Percentiles rank a stretch among this genome's conserved stretches.
Evolutionary conservation across 2,329 filamentous ascomycete species (phyloP).

Genomic region (Fusarium sp.): DNA sequence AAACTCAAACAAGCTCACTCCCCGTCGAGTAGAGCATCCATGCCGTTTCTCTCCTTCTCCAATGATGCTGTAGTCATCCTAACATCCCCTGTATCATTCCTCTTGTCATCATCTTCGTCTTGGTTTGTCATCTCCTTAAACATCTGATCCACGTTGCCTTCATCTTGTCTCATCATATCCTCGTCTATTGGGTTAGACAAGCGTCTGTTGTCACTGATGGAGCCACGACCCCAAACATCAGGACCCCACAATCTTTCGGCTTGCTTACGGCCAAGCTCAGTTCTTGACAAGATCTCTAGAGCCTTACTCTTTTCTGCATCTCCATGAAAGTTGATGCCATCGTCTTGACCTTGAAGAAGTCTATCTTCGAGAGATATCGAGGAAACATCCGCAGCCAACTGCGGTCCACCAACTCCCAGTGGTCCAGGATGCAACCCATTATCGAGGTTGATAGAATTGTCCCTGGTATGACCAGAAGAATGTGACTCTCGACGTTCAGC

Average conservation of each 20-base stretch:
- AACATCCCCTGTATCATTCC: constrained; percentile 49
- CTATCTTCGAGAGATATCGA: constrained; percentile 62
- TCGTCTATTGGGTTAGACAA: constrained; percentile 46
- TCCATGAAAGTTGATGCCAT: constrained; percentile 58
- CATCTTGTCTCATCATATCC: constrained; percentile 53
- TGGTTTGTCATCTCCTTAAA: constrained; percentile 67
- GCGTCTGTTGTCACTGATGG: constrained; percentile 42
- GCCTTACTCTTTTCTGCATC: constrained; percentile 62
- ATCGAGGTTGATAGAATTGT: constrained; percentile 56
- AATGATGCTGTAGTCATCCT: constrained; percentile 56
- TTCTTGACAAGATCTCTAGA: constrained; percentile 63
- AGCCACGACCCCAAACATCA: constrained; percentile 58
- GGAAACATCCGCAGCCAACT: constrained; percentile 54
- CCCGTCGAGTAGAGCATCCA: constrained; percentile 58
- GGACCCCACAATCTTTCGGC: constrained; percentile 64
- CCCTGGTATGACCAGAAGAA: constrained; percentile 46
- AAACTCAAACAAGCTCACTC: constrained; percentile 46
- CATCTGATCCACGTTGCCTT: constrained; percentile 65
- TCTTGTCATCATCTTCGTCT: constrained; percentile 59
- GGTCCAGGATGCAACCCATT: constrained; percentile 56
- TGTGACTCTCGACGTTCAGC: constrained; percentile 43
- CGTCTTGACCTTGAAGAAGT: constrained; percentile 60
- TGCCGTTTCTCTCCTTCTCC: constrained; percentile 59
- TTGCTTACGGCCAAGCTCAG: constrained; percentile 60
- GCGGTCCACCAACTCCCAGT: constrained; percentile 56